Evolutionary conservation across 371 early-diverging fungal genomes (phyloP), one percentile per base, ranked within the genome.

Genomic region (Rhizopus sp.): DNA sequence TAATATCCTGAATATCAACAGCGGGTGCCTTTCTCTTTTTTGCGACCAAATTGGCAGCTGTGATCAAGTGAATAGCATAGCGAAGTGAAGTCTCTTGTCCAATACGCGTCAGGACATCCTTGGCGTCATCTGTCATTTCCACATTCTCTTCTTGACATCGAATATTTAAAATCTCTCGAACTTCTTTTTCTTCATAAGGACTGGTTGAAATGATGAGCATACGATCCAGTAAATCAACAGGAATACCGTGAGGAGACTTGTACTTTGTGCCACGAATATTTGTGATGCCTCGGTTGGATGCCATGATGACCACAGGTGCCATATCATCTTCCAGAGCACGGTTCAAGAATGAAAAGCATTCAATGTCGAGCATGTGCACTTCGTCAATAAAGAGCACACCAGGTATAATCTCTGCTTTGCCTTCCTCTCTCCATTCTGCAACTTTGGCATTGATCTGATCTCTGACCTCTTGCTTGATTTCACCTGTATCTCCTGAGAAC

Each of bases 331-430:
- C 99, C 13, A 97, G 81, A 3, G 98, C 96, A 37, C 98, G 89
- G 79, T 99, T 99, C 48, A 99, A 74, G 86, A 94, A 99, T 7
- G 98, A 95, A 73, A 98, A 99, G 75, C 98, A 97, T 74, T 99
- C 99, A 60, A 97, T 94, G 64, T 99, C 99, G 31, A 99, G 92
- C 92, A 99, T 94, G 73, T 99, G 98, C 32, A 97, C 96, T 77
- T 99, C 99, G 67, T 99, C 98, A 63, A 99, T 96, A 77, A 99
- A 98, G 34, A 99, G 83, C 7, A 97, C 96, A 31, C 99, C 99
- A 6, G 98, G 97, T 3, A 97, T 91, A 60, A 99, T 93, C 60
- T 94, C 95, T 10, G 98, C 96, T 72, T 99, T 99, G 61, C 97
- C 98, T 75, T 99, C 99, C 69, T 99, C 98, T 58, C 98, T 86